Evolutionary conservation across 2,329 filamentous ascomycete species (phyloP), one percentile per base, ranked within the genome.

Genomic region (Elsinoe arachidis): DNA sequence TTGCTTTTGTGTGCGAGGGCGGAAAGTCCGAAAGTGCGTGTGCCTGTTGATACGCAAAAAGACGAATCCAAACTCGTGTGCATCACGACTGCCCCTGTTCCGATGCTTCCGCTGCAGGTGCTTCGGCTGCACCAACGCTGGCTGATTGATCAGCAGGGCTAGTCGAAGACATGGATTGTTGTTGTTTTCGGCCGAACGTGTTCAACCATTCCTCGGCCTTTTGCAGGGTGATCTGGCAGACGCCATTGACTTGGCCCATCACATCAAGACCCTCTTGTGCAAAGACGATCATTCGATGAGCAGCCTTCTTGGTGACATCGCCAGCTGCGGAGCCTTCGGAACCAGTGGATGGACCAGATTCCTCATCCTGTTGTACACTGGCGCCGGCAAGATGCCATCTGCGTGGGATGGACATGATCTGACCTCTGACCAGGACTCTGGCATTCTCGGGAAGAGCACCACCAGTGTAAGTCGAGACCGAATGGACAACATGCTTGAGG

Each of bases 161-260:
- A 11, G 21, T 19, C 21, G 23, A 17, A 14, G 17, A 37, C 37
- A 33, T 14, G 7, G 54, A 6, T 49, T 39, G 41, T 49, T 39
- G 41, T 38, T 55, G 70, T 39, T 75, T 72, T 35, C 78, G 76
- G 10, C 87, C 88, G 59, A 95, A 76, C 17, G 85, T 79, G 59
- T 91, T 87, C 62, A 92, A 88, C 93, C 93, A 97, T 64, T 86
- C 83, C 71, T 97, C 92, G 0, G 93, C 93, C 65, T 88, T 93
- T 57, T 88, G 81, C 55, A 97, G 87, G 0, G 93, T 97, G 55
- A 90, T 87, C 63, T 95, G 88, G 7, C 97, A 80, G 1, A 96
- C 88, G 4, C 85, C 84, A 39, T 85, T 93, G 52, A 99, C 90
- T 69, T 96, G 90, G 1, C 84, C 81, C 79, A 97, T 90, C 86